Evolutionary conservation across 2,329 filamentous ascomycete species (phyloP), one percentile per base, ranked within the genome.

Genomic region (Talaromyces funiculosus): DNA sequence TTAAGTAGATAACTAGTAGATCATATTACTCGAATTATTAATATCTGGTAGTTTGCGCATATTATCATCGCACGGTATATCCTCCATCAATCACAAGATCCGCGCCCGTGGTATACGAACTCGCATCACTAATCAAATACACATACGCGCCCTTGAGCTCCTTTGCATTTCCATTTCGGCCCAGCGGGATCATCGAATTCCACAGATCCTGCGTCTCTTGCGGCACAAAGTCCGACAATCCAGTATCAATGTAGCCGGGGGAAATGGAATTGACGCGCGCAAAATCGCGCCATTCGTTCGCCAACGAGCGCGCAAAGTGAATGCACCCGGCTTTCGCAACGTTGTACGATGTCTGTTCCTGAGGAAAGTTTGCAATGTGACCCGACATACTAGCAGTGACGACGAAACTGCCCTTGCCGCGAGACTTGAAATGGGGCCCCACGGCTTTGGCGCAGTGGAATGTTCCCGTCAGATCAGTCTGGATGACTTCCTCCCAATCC

Each of bases 391-490:
- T 84, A n/a, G 85, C 80, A 40, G 86, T 89, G 72, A 87, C 85
- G 74, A 89, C 79, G 71, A 88, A 82, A 63, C 81, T 84, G 54
- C 86, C 86, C 10, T 78, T 85, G 67, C 84, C 83, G 63, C 83
- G 81, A 76, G 86, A 77, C 75, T 85, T 85, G 82, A 87, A 88
- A 76, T 94, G 88, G 59, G 87, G 83, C 35, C 92, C 92, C n/a
- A 90, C 90, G 20, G 90, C 90, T 79, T 93, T 90, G 26, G 91
- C 90, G 64, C 90, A 95, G 83, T 92, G 85, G 77, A 91, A 90
- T 29, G 83, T 86, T 12, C 92, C 92, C n/a, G 86, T 94, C 67
- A 96, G 82, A 75, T 97, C 95, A 69, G 93, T 87, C 68, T 89
- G 84, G 74, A 96, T 82, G 80, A 96, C 90, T 74, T 86, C 84